Evolutionary conservation across 805 yeast genomes (phyloP).

Genomic region (Pichia thaimueangensis): DNA sequence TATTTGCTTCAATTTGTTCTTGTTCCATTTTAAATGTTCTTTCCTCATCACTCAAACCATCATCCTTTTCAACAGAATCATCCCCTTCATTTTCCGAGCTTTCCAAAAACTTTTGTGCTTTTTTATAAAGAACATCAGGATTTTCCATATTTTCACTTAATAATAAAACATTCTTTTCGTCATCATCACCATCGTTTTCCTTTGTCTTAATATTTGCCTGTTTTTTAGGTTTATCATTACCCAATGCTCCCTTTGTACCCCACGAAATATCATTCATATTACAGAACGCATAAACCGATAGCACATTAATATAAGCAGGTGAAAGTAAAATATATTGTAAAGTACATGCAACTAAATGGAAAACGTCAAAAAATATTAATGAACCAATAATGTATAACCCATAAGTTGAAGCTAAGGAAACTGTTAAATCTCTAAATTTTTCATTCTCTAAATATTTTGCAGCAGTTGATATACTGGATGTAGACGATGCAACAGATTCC

Average conservation of each 20-base stretch:
- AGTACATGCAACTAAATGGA: conserved; percentile 84
- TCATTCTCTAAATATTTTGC: conserved; percentile 48
- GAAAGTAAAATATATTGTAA: conserved; percentile 73
- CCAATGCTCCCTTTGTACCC: conserved; percentile 89
- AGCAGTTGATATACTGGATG: conserved; percentile 26
- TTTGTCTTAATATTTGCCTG: conserved; percentile 35
- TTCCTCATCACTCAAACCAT: conserved; percentile 39
- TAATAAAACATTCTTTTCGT: conserved; percentile 20
- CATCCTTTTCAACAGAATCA: conserved; percentile 39
- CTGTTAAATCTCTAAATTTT: conserved; percentile 76
- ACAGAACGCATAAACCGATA: conserved; percentile 93
- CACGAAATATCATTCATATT: conserved; percentile 94
- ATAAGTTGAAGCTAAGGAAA: conserved; percentile 80
- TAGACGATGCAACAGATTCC: conserved; percentile 27
- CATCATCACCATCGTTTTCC: conserved; percentile 1
- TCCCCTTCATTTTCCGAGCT: conserved; percentile 10
- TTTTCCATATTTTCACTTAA: conserved; percentile 27
- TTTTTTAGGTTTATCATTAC: conserved; percentile 52
- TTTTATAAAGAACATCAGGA: conserved; percentile 25
- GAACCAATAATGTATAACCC: conserved; percentile 72
- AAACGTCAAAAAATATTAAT: conserved; percentile 74
- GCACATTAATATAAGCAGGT: conserved; percentile 85
- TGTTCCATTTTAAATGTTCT: conserved; percentile 27
- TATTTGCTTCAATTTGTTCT: conserved; percentile 1
- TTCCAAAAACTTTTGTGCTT: conserved; percentile 22